Conservation (phyloP, 768 basidiomycete genomes). For the Chalciporus chontae region DNA sequence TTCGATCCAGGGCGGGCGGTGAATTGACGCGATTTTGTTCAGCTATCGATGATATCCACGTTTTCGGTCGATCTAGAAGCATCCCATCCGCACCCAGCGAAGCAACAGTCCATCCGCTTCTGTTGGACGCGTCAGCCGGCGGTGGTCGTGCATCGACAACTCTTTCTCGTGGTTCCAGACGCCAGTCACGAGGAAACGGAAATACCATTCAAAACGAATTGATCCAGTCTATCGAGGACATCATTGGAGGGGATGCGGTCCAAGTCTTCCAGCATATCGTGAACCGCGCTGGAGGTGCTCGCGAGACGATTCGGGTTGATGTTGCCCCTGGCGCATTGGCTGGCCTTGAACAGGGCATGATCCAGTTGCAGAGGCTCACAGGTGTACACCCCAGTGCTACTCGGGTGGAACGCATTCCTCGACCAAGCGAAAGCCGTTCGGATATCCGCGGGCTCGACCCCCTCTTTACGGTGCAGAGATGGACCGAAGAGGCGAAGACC, state of each 20-base stretch:
- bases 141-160: constrained; percentile 42
- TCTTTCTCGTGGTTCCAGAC: constrained; percentile 49
- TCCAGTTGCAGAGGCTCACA: constrained; percentile 46
- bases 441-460: constrained; percentile 61
- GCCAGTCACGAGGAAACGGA: constrained; percentile 53
- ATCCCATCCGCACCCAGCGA: constrained; percentile 53
- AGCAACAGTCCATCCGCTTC: constrained; percentile 76
- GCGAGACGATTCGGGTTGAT: constrained; percentile 75
- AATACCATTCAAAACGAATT: constrained; percentile 51
- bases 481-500: constrained; percentile 86
- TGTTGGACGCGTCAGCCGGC: constrained; percentile 57
- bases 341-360: constrained; percentile 53
- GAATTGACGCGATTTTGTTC: background rate
- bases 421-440: constrained; percentile 44
- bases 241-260: constrained; percentile 76
- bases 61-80: constrained; percentile 63
- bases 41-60: constrained; percentile 54
- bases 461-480: constrained; percentile 77
- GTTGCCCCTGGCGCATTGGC: constrained; percentile 63
- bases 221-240: constrained; percentile 73
- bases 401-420: constrained; percentile 55
- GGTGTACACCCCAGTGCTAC: constrained; percentile 51
- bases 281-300: constrained; percentile 49
- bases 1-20: background rate
- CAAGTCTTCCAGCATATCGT: constrained; percentile 85